Base-by-base conservation (phyloP, 1,139 yeast genomes). In the Taphrina sp. region DNA sequence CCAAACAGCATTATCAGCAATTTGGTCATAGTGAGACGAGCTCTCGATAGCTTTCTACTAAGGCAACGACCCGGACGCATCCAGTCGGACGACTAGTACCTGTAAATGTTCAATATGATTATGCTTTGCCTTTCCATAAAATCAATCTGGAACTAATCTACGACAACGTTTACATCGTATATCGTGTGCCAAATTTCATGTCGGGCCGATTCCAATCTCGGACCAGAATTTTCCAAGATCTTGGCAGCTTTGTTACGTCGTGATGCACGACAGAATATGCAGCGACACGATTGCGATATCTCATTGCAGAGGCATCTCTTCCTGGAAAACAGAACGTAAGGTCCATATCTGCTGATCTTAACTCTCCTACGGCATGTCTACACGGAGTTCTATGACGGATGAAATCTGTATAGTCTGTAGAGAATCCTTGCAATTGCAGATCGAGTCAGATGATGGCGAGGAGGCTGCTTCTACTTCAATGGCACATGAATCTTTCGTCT, bases 401-500 rank as follows among this genome's bases (percentile, higher is more conserved):
- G 51, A 52, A 22, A 7, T 28, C 14, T 53, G 57, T 22, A 41
- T 46, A 35, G 33, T 53, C 29, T 53, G 57, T 35, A 34, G 24
- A 17, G 54, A 53, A 1, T 38, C 57, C 5, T 37, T 53, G 4
- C 43, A 43, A 23, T 31, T 53, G 12, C 46, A 46, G 28, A 19
- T 49, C 28, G 57, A 45, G 2, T 37, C 38, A 12, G 57, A 53
- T 3, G 35, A 36, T 5, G 38, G 24, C 8, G 46, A 23, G 17
- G 52, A 44, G 14, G 39, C 22, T 3, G 34, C 7, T 17, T n/a
- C n/a, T n/a, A n/a, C n/a, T n/a, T n/a, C n/a, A n/a, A 20, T 4
- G 19, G 34, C 3, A 14, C 2, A 3, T 1, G 28, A 31, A 12
- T 14, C 20, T 17, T 49, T 19, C 17, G 42, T 54, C 16, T 56